Conservation (phyloP, 108 stramenopile genomes). For the Cyclotella kingstonii region DNA sequence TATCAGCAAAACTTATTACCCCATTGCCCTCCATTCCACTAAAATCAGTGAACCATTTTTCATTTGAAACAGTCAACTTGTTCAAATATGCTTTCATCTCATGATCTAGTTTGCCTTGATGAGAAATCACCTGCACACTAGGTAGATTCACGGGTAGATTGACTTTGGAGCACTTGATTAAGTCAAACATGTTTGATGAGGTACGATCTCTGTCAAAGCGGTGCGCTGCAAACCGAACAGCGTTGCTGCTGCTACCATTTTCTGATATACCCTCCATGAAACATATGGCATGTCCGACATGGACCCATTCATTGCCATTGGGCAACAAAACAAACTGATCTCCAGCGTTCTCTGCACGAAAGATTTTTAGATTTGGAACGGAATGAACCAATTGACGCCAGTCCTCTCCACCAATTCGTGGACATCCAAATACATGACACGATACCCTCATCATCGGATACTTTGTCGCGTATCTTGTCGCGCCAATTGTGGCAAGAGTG, state of each 20-base stretch:
- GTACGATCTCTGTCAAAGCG: slow-evolving; percentile 54
- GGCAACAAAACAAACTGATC: slow-evolving; percentile 53
- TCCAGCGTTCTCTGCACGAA: slow-evolving; percentile 57
- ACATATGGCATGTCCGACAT: slow-evolving; percentile 43
- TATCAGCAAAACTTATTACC: slow-evolving; percentile 41
- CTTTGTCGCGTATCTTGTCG: slow-evolving; percentile 54
- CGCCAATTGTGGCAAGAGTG: slow-evolving; percentile 63
- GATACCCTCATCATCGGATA: slow-evolving; percentile 59
- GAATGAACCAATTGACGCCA: slow-evolving; percentile 66
- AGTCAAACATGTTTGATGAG: slow-evolving; percentile 25
- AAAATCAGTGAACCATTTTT: slow-evolving; percentile 59
- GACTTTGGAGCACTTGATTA: slow-evolving; percentile 45
- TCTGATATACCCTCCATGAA: slow-evolving; percentile 8
- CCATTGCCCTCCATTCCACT: slow-evolving; percentile 58
- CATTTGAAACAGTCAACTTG: slow-evolving; percentile 40
- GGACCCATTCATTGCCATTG: slow-evolving; percentile 36
- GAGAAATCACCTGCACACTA: slow-evolving; percentile 30
- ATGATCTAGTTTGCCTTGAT: slow-evolving; percentile 41
- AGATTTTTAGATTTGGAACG: slow-evolving; percentile 63
- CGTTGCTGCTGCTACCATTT: slow-evolving; percentile 5
- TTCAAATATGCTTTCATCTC: slow-evolving; percentile 54
- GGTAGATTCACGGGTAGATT: slow-evolving; percentile 45
- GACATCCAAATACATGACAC: slow-evolving; percentile 58
- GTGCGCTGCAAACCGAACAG: slow-evolving; percentile 44
- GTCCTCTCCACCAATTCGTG: slow-evolving; percentile 61